phyloP scores from a whole-genome alignment of 2,329 filamentous ascomycete species.

The Lithohypha guttulata region DNA sequence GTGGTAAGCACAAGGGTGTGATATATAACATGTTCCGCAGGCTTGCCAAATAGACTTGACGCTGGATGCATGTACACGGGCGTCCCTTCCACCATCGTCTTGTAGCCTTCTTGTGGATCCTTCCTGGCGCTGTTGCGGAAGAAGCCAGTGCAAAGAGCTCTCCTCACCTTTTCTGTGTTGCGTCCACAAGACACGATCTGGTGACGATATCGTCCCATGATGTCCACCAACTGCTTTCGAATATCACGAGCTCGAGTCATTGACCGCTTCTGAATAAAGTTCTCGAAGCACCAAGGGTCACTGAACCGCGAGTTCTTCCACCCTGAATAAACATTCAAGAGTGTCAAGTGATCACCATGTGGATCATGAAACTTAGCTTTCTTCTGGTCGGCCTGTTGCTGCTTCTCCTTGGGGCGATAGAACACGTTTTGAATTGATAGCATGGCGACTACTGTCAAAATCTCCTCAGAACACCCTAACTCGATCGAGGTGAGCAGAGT shows the following conservation, averaged over 20 bases:
- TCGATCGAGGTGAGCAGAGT: slow-evolving; percentile 80
- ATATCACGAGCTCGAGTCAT: slow-evolving; percentile 89
- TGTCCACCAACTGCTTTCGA: slow-evolving; percentile 78
- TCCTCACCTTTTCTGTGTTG: slow-evolving; percentile 75
- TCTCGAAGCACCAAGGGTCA: slow-evolving; percentile 91
- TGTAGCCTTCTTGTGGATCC: slow-evolving; percentile 93
- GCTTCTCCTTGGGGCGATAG: slow-evolving; percentile 95
- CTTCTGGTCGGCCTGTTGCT: slow-evolving; percentile 91
- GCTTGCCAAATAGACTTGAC: slow-evolving; percentile 87
- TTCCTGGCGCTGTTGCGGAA: slow-evolving; percentile 93
- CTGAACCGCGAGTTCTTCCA: slow-evolving; percentile 81
- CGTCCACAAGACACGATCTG: slow-evolving; percentile 73
- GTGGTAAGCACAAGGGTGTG: slow-evolving; percentile 46
- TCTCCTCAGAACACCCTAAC: slow-evolving; percentile 81
- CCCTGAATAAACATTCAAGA: slow-evolving; percentile 94
- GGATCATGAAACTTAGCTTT: slow-evolving; percentile 96
- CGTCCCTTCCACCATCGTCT: slow-evolving; percentile 90
- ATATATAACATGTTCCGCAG: slow-evolving; percentile 93
- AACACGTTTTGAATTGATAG: slow-evolving; percentile 78
- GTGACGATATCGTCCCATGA: slow-evolving; percentile 87
- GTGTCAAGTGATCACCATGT: slow-evolving; percentile 82
- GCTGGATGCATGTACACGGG: slow-evolving; percentile 90
- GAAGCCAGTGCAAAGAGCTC: slow-evolving; percentile 84
- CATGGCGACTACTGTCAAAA: slow-evolving; percentile 91
- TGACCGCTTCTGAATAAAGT: slow-evolving; percentile 85